Evolutionary conservation across 2,329 filamentous ascomycete genomes (phyloP), one percentile per base, ranked within the genome.

Genomic region (Capronia americana): DNA sequence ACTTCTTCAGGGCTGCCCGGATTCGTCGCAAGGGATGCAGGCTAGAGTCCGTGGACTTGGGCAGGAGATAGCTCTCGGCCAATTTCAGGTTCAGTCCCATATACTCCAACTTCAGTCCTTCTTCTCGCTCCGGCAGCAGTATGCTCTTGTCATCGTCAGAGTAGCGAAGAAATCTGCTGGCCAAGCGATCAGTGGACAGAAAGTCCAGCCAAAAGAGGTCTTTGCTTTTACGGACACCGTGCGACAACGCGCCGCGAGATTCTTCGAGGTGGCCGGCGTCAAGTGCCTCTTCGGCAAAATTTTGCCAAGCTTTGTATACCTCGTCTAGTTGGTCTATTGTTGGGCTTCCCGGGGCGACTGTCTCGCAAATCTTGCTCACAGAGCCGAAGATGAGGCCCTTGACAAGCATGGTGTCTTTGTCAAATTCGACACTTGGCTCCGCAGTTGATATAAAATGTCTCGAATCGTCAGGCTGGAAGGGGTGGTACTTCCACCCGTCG

Each of bases 11-110:
- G 3, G 61, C 61, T 10, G 61, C 54, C 12, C 61, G 8, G 20
- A 63, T 57, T 3, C 53, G 61, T 26, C 61, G 54, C n/a, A 28
- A 30, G 12, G 61, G 51, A 41, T 63, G 61, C 38, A 57, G 11
- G 11, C 26, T 44, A 23, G 14, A 8, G 10, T 63, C 61, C 23
- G 46, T 30, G 2, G 24, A 46, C 8, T 34, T 24, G 17, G 61
- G 54, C 6, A 63, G 44, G 17, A 63, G 61, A 28, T 63, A 63
- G 12, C 61, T 63, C 26, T 55, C 17, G 2, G 61, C 55, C n/a
- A 64, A 23, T 41, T 58, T 64, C 38, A 64, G 30, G 30, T 64
- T 58, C 41, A 64, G 55, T 10, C 61, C 61, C 26, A 64, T 41
- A 30, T 64, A 64, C 38, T 64, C 30, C 41, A 64, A 17, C n/a